Conservation (phyloP, 306 rosid species). For the Purshia tridentata region DNA sequence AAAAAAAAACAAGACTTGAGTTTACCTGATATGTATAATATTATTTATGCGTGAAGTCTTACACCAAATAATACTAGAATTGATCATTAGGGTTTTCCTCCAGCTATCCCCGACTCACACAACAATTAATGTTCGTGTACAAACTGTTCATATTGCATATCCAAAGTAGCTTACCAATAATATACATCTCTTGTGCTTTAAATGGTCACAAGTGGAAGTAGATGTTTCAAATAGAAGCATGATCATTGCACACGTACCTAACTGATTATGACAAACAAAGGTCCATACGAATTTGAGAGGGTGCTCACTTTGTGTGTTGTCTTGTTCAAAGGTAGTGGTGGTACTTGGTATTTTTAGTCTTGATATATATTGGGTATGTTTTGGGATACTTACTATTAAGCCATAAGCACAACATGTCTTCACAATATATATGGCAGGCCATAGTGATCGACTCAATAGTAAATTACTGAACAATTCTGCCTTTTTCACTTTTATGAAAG, state of each 20-base stretch:
- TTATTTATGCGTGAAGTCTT: too few species aligned
- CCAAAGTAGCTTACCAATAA: not conserved
- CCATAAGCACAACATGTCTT: not conserved
- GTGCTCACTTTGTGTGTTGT: not conserved
- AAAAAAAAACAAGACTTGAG: too few species aligned
- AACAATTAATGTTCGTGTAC: too few species aligned
- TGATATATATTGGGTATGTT: not conserved
- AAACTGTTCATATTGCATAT: not conserved
- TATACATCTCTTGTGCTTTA: not conserved
- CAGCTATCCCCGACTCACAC: too few species aligned
- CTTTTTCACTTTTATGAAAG: not conserved
- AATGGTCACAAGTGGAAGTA: not conserved
- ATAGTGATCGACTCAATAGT: not conserved
- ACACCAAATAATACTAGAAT: too few species aligned
- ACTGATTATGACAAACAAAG: not conserved
- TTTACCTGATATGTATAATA: too few species aligned
- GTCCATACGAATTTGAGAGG: not conserved
- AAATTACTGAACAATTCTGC: not conserved
- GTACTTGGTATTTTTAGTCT: not conserved
- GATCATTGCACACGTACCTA: not conserved
- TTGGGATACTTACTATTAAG: not conserved
- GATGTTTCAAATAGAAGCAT: not conserved
- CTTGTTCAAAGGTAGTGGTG: constrained; percentile 10
- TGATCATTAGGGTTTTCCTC: too few species aligned
- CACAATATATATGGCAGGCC: too few species aligned